Evolutionary conservation across 106 monocot genomes (phyloP), one percentile per base, ranked within the genome.

Genomic region (Phalaenopsis aphrodite): DNA sequence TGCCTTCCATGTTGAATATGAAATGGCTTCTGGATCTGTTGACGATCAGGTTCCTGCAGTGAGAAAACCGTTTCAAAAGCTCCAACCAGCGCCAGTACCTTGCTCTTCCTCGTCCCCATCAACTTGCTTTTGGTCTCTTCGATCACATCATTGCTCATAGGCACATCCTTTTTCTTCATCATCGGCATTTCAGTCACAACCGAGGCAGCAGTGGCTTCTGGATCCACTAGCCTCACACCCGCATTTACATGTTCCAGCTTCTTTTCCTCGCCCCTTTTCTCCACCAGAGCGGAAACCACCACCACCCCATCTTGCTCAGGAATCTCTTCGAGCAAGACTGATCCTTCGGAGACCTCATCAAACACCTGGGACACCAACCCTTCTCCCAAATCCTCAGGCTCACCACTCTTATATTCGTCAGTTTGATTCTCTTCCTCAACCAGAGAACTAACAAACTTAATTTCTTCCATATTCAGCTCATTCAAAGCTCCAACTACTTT

Each of bases 61-160:
- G 86, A 80, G 21, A 86, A 83, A 8, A 86, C 83, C 19, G 83
- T 86, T 76, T 86, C 86, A 46, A 86, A 86, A 4, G 86, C 86
- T 5, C 86, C 86, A 19, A 86, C 86, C 41, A 86, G n/a, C 0
- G 86, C 86, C 43, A 86, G 19, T 71, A 86, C 86, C 49, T 78
- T 86, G 72, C 83, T 86, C 73, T 83, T 86, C 65, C 79, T 86
- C 79, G 75, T 86, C 76, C 67, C 82, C 75, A 82, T 47, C 24
- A 82, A 18, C 75, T 67, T 78, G 71, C 83, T 81, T 69, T 77
- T 78, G 5, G 72, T 69, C 80, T 83, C 78, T 68, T 83, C 86
- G 3, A 86, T 86, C 80, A 86, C 86, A 8, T 83, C 80, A 30
- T 86, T 86, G 72, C 55, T 77, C 41, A 2, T 55, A 4, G 58